Percentiles rank a stretch among this genome's conserved stretches.
Conservation (phyloP, 352 stramenopile species). For the Globisporangium heterothallicum region DNA sequence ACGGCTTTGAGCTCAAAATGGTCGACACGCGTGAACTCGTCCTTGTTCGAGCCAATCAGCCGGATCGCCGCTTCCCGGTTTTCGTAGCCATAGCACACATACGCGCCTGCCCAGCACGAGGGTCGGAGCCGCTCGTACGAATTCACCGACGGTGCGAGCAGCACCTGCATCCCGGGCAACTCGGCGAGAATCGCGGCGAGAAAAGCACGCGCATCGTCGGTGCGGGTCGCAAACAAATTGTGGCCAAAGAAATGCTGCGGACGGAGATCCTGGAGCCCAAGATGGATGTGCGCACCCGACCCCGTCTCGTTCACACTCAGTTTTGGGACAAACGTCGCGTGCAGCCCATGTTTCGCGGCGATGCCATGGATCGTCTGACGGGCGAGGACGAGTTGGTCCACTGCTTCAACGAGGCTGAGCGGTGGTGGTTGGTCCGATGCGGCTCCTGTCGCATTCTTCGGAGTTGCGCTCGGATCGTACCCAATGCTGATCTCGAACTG, state of each 20-base stretch:
- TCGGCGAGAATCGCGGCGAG: slow-evolving; percentile 18
- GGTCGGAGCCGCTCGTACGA: slow-evolving; percentile 27
- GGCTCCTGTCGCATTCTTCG: slow-evolving; percentile 2
- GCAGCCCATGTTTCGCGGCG: slow-evolving; percentile 12
- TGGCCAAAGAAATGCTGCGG: too few species aligned
- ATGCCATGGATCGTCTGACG: slow-evolving; percentile 20
- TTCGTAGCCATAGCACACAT: slow-evolving; percentile 30
- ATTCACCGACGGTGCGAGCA: slow-evolving; percentile 21
- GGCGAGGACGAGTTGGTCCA: slow-evolving; percentile 23
- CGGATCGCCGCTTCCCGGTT: slow-evolving; percentile 26
- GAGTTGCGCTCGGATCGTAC: neutral
- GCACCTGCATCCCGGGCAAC: slow-evolving; percentile 19
- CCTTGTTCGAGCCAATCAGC: slow-evolving; percentile 8
- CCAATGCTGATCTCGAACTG: slow-evolving; percentile 34
- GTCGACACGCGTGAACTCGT: slow-evolving; percentile 1
- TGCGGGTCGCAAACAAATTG: slow-evolving; percentile 13
- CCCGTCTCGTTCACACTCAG: slow-evolving; percentile 13
- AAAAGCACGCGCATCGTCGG: slow-evolving; percentile 3
- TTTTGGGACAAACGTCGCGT: slow-evolving; percentile 23
- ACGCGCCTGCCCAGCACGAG: slow-evolving; percentile 24
- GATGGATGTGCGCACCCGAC: slow-evolving; percentile 18
- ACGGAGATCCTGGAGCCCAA: slow-evolving; percentile 14
- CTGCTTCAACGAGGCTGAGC: slow-evolving; percentile 12
- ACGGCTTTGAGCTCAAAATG: slow-evolving; percentile 31
- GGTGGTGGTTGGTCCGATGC: too few species aligned